These are phyloP conservation scores for Ganoderma boninense DNA, from an alignment of 1,284 basidiomycete genomes.

Conservation along the genomic window DNA sequence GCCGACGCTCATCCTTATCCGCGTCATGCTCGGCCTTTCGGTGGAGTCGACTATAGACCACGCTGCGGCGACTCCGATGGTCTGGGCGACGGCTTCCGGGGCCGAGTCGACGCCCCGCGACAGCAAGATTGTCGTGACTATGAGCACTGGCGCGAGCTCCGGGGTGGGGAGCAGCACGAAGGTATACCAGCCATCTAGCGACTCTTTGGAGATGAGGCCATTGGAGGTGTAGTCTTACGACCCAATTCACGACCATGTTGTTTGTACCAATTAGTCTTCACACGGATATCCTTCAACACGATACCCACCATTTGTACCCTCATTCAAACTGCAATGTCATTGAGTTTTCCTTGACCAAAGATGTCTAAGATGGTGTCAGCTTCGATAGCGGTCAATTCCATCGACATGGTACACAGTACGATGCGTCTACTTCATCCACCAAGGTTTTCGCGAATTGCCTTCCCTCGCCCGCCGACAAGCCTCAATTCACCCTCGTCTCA, in stretches of 20 bases:
- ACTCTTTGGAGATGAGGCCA: background rate
- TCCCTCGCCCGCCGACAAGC: background rate
- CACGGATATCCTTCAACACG: background rate
- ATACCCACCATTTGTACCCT: background rate
- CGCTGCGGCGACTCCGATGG: background rate
- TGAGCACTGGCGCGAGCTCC: background rate
- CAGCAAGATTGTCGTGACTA: background rate
- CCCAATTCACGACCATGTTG: background rate
- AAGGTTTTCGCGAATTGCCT: background rate
- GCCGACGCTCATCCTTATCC: constrained; percentile 32
- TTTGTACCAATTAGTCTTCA: constrained; percentile 2
- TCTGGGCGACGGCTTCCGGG: background rate
- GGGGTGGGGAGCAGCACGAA: constrained; percentile 1
- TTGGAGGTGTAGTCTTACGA: background rate
- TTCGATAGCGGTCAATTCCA: background rate
- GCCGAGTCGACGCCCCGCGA: background rate
- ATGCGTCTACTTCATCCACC: background rate
- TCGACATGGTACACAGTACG: background rate
- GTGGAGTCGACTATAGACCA: constrained; percentile 8
- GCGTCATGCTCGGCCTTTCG: constrained; percentile 27
- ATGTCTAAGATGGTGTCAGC: background rate
- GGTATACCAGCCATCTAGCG: background rate
- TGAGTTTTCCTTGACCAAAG: background rate
- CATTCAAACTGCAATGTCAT: background rate
- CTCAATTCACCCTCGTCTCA: background rate